Conservation (phyloP, 305 asterid species). For the Fraxinus dipetala region DNA sequence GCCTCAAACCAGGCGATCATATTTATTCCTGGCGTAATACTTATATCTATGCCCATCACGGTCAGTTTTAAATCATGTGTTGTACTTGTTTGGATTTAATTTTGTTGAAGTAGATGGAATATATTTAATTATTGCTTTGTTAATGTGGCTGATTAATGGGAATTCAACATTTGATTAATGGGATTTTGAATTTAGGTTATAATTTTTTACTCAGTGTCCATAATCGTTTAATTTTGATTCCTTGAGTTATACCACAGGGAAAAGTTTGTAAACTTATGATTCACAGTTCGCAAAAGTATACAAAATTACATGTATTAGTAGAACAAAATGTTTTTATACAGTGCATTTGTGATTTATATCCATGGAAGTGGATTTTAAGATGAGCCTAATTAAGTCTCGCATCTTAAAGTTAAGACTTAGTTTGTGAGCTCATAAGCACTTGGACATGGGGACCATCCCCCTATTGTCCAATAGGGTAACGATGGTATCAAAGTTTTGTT, state of each 20-base stretch:
- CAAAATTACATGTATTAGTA: neutral
- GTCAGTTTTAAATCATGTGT: slow-evolving; percentile 34
- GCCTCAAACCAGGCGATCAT: slow-evolving; percentile 90
- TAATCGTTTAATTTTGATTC: neutral
- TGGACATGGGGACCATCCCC: neutral
- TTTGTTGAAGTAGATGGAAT: neutral
- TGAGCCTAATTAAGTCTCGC: neutral
- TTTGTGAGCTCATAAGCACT: neutral
- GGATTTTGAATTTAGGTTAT: neutral
- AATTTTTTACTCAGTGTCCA: neutral
- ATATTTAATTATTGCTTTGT: neutral
- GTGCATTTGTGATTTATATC: neutral
- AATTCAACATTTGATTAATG: neutral
- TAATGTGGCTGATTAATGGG: neutral
- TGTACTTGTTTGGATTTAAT: slow-evolving; percentile 5
- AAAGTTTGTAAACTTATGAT: neutral
- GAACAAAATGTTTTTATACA: neutral
- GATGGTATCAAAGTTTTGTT: neutral
- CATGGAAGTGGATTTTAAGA: neutral
- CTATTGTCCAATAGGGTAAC: neutral
- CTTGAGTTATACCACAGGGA: neutral
- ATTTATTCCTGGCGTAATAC: slow-evolving; percentile 90
- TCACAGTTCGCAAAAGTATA: neutral
- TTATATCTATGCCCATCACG: slow-evolving; percentile 87
- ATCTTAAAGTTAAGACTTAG: neutral